Percentiles rank a stretch among this genome's conserved stretches.
Conservation (phyloP, 352 stramenopile genomes). For the Phytopythium boreale region DNA sequence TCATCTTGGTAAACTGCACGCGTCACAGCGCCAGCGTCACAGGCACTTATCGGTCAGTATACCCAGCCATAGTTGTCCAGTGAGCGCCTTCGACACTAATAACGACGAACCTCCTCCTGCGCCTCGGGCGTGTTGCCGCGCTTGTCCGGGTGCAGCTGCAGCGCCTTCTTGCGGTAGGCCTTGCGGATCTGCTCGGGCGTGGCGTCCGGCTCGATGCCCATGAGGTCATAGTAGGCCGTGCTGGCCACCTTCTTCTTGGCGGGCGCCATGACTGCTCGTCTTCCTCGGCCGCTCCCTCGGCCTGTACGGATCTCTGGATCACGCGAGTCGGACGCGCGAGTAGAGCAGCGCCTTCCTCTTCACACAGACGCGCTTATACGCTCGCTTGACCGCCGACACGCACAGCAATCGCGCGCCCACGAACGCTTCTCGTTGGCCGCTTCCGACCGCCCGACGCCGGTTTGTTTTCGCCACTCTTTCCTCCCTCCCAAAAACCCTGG, state of each 20-base stretch:
- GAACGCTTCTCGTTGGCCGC: neutral
- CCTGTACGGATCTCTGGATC: neutral
- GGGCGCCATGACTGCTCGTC: slow-evolving; percentile 15
- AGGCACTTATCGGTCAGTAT: slow-evolving; percentile 16
- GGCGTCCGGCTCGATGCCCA: slow-evolving; percentile 69
- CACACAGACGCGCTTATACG: neutral
- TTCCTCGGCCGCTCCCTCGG: neutral
- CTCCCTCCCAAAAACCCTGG: neutral
- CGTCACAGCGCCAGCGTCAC: slow-evolving; percentile 5
- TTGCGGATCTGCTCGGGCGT: slow-evolving; percentile 90
- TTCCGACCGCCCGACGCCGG: neutral
- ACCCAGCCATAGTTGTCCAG: neutral
- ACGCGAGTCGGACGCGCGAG: neutral
- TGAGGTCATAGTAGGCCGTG: slow-evolving; percentile 80
- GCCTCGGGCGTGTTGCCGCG: slow-evolving; percentile 76
- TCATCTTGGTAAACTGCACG: slow-evolving; percentile 88
- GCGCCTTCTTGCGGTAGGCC: slow-evolving; percentile 87
- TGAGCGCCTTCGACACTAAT: neutral
- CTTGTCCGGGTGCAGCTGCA: slow-evolving; percentile 92
- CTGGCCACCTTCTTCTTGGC: slow-evolving; percentile 66
- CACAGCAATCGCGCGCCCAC: neutral
- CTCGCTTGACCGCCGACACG: neutral
- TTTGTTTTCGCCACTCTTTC: neutral
- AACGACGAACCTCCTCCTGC: slow-evolving; percentile 55
- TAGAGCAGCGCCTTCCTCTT: neutral